These are phyloP conservation scores for Areca catechu DNA, from an alignment of 176 grass and related monocot genomes.

Conservation along the genomic window DNA sequence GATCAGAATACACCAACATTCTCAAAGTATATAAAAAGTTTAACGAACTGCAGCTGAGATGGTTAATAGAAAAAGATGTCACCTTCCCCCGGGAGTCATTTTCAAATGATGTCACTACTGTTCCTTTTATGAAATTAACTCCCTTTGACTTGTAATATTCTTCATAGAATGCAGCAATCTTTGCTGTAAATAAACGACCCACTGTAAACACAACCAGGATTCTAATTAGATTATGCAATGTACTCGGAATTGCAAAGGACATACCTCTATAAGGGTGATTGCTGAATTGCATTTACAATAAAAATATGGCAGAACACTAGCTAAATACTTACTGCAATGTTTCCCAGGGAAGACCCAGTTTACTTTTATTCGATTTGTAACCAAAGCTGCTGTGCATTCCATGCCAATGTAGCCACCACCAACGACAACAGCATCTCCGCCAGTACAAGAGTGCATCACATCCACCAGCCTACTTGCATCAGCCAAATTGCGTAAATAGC, in stretches of 20 bases:
- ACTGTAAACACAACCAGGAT: conserved; percentile 41
- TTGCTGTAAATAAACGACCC: conserved; percentile 65
- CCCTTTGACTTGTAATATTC: conserved; percentile 65
- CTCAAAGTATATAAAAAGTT: too few species aligned
- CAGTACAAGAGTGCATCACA: conserved; percentile 52
- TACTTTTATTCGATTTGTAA: conserved; percentile 74
- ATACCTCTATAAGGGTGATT: not conserved
- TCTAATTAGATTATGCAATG: not conserved
- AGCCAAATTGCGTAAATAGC: conserved; percentile 68
- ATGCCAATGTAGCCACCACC: conserved; percentile 97
- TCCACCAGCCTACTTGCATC: conserved; percentile 70
- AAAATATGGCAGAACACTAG: too few species aligned
- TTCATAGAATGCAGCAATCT: conserved; percentile 93
- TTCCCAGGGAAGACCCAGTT: conserved; percentile 92
- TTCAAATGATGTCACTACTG: conserved; percentile 77
- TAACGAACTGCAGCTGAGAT: too few species aligned
- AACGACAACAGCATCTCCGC: conserved; percentile 82
- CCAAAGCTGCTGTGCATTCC: conserved; percentile 89
- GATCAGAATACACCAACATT: too few species aligned
- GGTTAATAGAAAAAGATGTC: conserved; percentile 3
- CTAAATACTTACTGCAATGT: conserved; percentile 79
- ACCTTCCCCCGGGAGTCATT: conserved; percentile 59
- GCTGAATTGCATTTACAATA: too few species aligned
- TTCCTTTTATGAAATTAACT: conserved; percentile 84
- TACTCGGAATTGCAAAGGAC: not conserved